phyloP scores from a whole-genome alignment of 2,329 filamentous ascomycete genomes.

The Colletotrichum sp. region DNA sequence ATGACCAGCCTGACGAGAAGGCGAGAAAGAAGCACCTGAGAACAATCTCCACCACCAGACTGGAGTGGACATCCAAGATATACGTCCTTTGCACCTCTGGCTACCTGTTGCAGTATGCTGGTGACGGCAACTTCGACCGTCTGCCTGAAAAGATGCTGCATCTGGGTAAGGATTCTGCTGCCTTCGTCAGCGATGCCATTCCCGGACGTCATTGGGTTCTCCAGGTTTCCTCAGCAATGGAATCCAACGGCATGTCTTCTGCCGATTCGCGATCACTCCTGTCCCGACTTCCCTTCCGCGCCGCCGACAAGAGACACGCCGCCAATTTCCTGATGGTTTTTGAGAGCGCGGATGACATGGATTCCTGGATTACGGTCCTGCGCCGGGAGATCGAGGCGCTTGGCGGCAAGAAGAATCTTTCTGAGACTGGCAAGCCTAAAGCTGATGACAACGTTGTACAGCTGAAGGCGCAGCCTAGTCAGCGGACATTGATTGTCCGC shows the following conservation, averaged over 20 bases:
- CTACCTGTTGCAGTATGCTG: conserved; percentile 76
- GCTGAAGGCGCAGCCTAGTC: conserved; percentile 45
- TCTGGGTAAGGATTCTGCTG: conserved; percentile 75
- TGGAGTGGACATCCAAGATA: conserved; percentile 74
- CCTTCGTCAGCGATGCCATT: conserved; percentile 81
- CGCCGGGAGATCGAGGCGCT: conserved; percentile 73
- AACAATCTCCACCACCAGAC: conserved; percentile 45
- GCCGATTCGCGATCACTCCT: conserved; percentile 66
- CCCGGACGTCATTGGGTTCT: conserved; percentile 82
- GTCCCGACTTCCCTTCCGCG: conserved; percentile 67
- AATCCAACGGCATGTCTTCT: conserved; percentile 57
- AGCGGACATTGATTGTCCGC: conserved; percentile 51
- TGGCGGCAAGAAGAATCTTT: conserved; percentile 68
- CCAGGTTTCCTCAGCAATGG: conserved; percentile 72
- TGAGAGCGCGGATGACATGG: conserved; percentile 75
- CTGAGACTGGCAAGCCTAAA: conserved; percentile 63
- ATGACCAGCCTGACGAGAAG: conserved; percentile 36
- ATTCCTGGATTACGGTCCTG: conserved; percentile 73
- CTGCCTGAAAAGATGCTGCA: conserved; percentile 76
- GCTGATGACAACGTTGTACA: conserved; percentile 37
- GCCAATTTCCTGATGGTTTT: conserved; percentile 76
- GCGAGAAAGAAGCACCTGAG: conserved; percentile 54
- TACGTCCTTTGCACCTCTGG: conserved; percentile 75
- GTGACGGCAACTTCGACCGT: conserved; percentile 72
- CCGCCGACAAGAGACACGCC: conserved; percentile 59